phyloP scores from a whole-genome alignment of 179 eudicot species.

The Nepenthes alata region DNA sequence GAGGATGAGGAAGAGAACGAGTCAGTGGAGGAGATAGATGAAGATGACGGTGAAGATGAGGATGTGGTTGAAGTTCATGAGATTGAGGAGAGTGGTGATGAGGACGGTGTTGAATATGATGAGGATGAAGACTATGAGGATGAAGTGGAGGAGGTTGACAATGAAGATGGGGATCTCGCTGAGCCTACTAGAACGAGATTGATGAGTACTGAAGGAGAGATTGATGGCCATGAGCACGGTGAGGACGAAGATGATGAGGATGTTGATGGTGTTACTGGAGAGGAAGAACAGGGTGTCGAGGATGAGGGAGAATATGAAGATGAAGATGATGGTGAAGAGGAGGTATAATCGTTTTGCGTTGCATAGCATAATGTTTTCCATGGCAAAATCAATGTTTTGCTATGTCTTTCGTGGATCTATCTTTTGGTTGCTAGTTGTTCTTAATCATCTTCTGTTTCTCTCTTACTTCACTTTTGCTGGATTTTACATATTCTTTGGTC shows the following conservation, averaged over 20 bases:
- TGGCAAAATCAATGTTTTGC: too few relatives aligned
- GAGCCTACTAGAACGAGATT: conserved; percentile 42
- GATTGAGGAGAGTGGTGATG: conserved; percentile 9
- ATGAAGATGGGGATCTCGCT: conserved; percentile 51
- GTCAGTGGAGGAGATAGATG: conserved; percentile 35
- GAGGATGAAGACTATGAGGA: conserved; percentile 57
- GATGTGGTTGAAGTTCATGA: conserved; percentile 21
- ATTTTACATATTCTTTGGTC: not conserved
- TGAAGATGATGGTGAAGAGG: conserved; percentile 43
- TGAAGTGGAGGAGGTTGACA: conserved; percentile 70
- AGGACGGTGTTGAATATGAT: conserved; percentile 24
- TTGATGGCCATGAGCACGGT: conserved; percentile 94
- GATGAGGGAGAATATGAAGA: conserved; percentile 35
- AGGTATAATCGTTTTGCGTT: conserved; percentile 20
- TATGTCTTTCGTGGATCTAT: too few relatives aligned
- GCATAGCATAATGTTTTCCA: too few relatives aligned
- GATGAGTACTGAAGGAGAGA: conserved; percentile 63
- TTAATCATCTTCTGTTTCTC: too few relatives aligned
- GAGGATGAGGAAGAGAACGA: conserved; percentile 30
- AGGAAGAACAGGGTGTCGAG: conserved; percentile 59
- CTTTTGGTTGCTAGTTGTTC: too few relatives aligned
- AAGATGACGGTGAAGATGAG: conserved; percentile 32
- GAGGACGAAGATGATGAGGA: conserved; percentile 81
- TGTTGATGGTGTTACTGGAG: conserved; percentile 79
- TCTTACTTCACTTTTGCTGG: not conserved